Percentiles rank a stretch among this genome's conserved stretches.
phyloP scores from a whole-genome alignment of 140 eudicot species.

The Anethum foeniculum region DNA sequence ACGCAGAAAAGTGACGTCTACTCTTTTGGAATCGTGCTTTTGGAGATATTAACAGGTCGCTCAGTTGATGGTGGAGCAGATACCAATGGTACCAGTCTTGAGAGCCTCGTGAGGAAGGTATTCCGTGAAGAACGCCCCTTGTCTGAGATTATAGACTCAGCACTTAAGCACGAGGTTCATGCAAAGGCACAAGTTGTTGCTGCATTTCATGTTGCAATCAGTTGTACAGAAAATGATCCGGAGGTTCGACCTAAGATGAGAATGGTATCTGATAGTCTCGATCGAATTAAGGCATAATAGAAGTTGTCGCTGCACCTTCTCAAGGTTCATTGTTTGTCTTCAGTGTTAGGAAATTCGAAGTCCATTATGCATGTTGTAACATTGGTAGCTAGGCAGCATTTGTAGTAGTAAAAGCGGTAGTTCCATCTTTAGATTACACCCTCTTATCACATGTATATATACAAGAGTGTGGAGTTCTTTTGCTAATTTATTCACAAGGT shows the following conservation, averaged over 20 bases:
- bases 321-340: not conserved
- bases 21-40: conserved; percentile 67
- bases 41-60: conserved; percentile 80
- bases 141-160: conserved; percentile 74
- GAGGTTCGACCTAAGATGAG: conserved; percentile 93
- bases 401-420: not conserved
- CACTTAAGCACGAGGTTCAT: conserved; percentile 70
- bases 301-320: not conserved
- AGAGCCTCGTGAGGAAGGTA: conserved; percentile 56
- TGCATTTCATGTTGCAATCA: conserved; percentile 65
- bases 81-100: conserved; percentile 55
- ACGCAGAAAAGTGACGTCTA: conserved; percentile 72
- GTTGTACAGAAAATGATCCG: conserved; percentile 76
- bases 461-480: not conserved
- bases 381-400: not conserved
- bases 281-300: conserved; percentile 55
- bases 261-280: conserved; percentile 63
- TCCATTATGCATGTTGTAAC: not conserved
- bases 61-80: conserved; percentile 41
- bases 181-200: conserved; percentile 79
- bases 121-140: conserved; percentile 77
- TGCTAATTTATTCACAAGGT: not conserved
- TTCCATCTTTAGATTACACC: not conserved
- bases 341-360: not conserved
- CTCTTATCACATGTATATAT: not conserved